Evolutionary conservation across 441 rosid genomes (phyloP).

Genomic region (Aquilaria agallochum): DNA sequence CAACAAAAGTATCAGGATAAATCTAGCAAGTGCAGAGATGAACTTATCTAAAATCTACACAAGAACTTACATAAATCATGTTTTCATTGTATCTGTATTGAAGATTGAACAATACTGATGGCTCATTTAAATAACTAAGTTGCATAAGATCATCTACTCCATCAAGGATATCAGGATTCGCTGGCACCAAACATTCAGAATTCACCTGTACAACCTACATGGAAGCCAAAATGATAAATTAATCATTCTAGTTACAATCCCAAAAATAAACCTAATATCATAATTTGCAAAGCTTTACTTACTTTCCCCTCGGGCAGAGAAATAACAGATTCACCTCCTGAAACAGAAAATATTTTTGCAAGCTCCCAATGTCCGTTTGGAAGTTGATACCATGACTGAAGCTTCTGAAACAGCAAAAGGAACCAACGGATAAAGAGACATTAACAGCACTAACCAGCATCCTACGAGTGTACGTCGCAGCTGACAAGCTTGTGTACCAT

Average conservation of each 20-base stretch:
- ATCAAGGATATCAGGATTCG: conserved; percentile 98
- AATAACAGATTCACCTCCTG: conserved; percentile 66
- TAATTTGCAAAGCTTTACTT: conserved; percentile 26
- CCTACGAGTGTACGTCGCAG: not conserved
- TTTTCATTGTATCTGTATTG: conserved; percentile 84
- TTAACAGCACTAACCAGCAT: not conserved
- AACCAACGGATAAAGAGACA: not conserved
- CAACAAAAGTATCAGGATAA: conserved; percentile 16
- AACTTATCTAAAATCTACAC: conserved; percentile 10
- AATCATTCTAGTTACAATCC: conserved; percentile 12
- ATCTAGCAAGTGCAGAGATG: not conserved
- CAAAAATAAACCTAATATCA: conserved; percentile 10
- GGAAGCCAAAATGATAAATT: conserved; percentile 14
- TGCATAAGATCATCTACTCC: conserved; percentile 99
- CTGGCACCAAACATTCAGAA: conserved; percentile 76
- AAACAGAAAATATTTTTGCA: conserved; percentile 63
- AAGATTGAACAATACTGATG: conserved; percentile 90
- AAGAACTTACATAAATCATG: conserved; percentile 80
- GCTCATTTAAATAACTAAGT: conserved; percentile 96
- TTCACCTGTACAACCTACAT: conserved; percentile 65
- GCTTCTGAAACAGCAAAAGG: conserved; percentile 46
- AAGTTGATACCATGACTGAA: conserved; percentile 87
- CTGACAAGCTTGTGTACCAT: too few species aligned
- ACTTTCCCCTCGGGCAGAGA: conserved; percentile 79
- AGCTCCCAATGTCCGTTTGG: conserved; percentile 89